phyloP scores from a whole-genome alignment of 768 basidiomycete genomes.

The Rubroboletus satanas region DNA sequence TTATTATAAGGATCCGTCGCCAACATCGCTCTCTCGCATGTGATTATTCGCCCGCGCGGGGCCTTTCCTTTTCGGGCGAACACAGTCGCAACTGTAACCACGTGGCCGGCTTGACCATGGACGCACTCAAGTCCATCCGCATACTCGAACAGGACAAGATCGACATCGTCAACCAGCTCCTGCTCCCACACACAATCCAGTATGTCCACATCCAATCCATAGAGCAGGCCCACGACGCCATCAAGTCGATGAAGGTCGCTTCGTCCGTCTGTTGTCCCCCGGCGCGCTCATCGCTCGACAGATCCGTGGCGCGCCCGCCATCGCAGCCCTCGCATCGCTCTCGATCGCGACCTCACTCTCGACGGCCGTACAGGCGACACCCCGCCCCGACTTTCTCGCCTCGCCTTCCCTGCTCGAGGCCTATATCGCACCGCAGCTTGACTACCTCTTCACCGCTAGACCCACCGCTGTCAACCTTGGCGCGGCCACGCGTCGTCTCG shows the following conservation, averaged over 20 bases:
- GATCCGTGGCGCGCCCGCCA: constrained; percentile 93
- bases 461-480: constrained; percentile 96
- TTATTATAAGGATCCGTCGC: constrained; percentile 5
- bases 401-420: constrained; percentile 49
- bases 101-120: constrained; percentile 10
- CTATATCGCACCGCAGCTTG: constrained; percentile 57
- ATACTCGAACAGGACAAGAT: constrained; percentile 46
- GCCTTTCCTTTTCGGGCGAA: constrained; percentile 19
- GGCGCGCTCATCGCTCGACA: constrained; percentile 19
- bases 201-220: constrained; percentile 65
- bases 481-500: constrained; percentile 74
- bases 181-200: constrained; percentile 74
- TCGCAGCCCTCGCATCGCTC: constrained; percentile 86
- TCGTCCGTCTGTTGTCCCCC: neutral
- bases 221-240: constrained; percentile 87
- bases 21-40: constrained; percentile 25
- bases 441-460: constrained; percentile 79
- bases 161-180: constrained; percentile 87
- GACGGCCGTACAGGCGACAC: constrained; percentile 43
- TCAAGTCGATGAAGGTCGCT: constrained; percentile 88
- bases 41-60: constrained; percentile 27
- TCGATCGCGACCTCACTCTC: constrained; percentile 66
- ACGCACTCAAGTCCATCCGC: constrained; percentile 39
- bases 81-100: neutral
- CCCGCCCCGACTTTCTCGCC: constrained; percentile 51